A percentile compares a stretch with the other conserved stretches of the same genome.
These are phyloP conservation scores for Globisporangium spiculum DNA, from an alignment of 352 stramenopile species.

Conservation along the genomic window DNA sequence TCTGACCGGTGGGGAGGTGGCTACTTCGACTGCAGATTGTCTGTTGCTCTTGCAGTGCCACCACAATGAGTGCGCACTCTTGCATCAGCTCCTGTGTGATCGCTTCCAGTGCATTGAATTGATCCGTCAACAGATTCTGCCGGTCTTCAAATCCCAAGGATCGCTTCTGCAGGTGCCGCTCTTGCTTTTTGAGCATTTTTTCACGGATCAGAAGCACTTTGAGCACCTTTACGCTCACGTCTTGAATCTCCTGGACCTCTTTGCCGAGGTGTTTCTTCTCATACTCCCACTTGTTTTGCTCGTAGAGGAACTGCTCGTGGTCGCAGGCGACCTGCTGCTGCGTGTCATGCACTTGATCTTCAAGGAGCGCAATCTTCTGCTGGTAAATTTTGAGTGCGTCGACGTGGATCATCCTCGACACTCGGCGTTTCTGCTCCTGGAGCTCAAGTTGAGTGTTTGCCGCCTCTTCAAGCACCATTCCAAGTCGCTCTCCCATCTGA, in stretches of 20 bases:
- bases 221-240: slow-evolving; percentile 61
- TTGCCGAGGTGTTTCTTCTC: slow-evolving; percentile 46
- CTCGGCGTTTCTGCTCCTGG: background rate
- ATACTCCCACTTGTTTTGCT: slow-evolving; percentile 51
- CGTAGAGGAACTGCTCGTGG: slow-evolving; percentile 61
- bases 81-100: slow-evolving; percentile 38
- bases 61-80: slow-evolving; percentile 45
- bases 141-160: slow-evolving; percentile 19
- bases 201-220: slow-evolving; percentile 65
- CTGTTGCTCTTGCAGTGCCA: slow-evolving; percentile 50
- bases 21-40: slow-evolving; percentile 17
- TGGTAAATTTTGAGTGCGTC: slow-evolving; percentile 29
- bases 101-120: slow-evolving; percentile 19
- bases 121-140: slow-evolving; percentile 17
- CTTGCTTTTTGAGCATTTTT: slow-evolving; percentile 58
- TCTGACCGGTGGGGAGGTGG: background rate
- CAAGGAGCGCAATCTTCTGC: slow-evolving; percentile 46
- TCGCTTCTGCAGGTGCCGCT: slow-evolving; percentile 25
- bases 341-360: slow-evolving; percentile 45
- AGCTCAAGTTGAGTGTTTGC: background rate
- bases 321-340: slow-evolving; percentile 60
- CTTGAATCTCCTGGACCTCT: slow-evolving; percentile 59
- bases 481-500: slow-evolving; percentile 30
- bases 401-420: slow-evolving; percentile 12
- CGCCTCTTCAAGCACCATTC: slow-evolving; percentile 47